Conservation (phyloP, 2,329 filamentous ascomycete genomes). For the Paracamarosporium sp. region DNA sequence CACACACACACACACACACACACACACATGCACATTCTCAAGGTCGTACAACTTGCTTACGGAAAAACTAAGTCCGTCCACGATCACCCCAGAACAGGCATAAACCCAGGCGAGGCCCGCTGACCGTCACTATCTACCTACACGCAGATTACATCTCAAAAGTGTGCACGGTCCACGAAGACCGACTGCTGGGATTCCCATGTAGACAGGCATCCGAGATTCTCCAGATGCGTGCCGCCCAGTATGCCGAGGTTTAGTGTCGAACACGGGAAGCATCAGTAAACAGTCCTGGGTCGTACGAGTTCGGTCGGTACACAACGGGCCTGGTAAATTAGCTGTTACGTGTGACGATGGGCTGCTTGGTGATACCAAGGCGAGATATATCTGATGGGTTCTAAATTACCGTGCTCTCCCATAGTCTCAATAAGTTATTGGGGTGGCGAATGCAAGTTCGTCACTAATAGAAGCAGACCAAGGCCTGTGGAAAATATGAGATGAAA, state of each 20-base stretch:
- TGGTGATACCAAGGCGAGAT: background rate
- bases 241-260: background rate
- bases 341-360: background rate
- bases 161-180: background rate
- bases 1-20: no score
- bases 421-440: background rate
- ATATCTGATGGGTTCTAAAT: background rate
- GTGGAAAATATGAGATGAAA: background rate
- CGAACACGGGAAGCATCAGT: background rate
- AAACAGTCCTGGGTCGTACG: background rate
- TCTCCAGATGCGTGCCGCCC: background rate
- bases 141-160: no score
- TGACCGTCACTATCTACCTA: background rate
- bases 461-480: background rate
- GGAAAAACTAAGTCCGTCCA: no score
- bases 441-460: background rate
- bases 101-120: no score
- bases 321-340: background rate
- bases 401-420: background rate
- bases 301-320: background rate
- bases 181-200: background rate
- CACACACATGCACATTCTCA: no score
- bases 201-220: background rate
- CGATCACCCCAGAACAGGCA: no score
- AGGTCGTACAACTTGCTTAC: no score